Evolutionary conservation across 805 yeast genomes (phyloP).

Genomic region (Cyberlindnera bimundalis): DNA sequence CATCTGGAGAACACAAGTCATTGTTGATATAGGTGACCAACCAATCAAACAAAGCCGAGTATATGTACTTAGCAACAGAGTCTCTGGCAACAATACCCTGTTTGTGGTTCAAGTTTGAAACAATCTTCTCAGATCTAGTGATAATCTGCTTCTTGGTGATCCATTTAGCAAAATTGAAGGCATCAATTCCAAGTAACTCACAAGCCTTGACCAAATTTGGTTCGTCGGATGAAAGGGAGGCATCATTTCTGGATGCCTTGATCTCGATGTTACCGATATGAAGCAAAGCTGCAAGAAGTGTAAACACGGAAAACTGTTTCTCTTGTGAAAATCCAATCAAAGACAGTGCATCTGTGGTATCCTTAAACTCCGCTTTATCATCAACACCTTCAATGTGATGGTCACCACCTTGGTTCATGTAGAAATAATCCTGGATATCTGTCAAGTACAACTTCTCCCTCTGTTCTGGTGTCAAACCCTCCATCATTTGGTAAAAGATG

Average conservation of each 20-base stretch:
- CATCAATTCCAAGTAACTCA: constrained; percentile 76
- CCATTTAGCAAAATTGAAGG: constrained; percentile 81
- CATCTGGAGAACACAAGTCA: constrained; percentile 75
- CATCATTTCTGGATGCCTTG: constrained; percentile 79
- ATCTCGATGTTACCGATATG: constrained; percentile 92
- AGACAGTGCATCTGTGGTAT: constrained; percentile 70
- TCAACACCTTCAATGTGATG: constrained; percentile 71
- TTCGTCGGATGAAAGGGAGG: constrained; percentile 79
- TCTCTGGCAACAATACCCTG: constrained; percentile 92
- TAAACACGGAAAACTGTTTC: constrained; percentile 66
- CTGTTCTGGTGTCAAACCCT: constrained; percentile 57
- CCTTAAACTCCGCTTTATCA: constrained; percentile 73
- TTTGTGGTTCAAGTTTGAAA: constrained; percentile 72
- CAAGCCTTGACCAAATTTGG: constrained; percentile 80
- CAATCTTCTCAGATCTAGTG: constrained; percentile 90
- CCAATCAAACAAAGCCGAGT: constrained; percentile 94
- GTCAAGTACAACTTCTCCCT: constrained; percentile 59
- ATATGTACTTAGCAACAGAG: constrained; percentile 93
- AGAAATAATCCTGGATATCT: constrained; percentile 65
- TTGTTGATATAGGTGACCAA: constrained; percentile 78
- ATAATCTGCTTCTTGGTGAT: constrained; percentile 85
- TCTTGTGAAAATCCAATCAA: constrained; percentile 69
- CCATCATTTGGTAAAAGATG: constrained; percentile 84
- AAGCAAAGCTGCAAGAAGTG: constrained; percentile 79
- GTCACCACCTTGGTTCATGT: constrained; percentile 87